Percentiles rank a stretch among this genome's conserved stretches.
phyloP scores from a whole-genome alignment of 768 basidiomycete genomes.

The Termitomyces sp. region DNA sequence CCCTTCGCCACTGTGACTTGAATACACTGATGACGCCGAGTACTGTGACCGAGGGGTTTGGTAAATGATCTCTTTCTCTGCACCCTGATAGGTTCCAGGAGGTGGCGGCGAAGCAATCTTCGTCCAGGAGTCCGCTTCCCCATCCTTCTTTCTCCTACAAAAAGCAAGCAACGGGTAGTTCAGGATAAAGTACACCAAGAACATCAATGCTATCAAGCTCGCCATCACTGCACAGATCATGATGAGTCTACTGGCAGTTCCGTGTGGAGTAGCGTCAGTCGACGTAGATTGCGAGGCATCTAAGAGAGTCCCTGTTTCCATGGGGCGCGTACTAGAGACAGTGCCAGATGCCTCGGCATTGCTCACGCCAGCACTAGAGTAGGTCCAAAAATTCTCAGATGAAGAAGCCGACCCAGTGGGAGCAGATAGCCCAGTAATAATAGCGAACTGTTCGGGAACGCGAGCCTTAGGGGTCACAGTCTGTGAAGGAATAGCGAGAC shows the following conservation, averaged over 20 bases:
- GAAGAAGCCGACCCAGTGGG: neutral
- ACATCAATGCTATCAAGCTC: constrained; percentile 12
- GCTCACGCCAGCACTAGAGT: neutral
- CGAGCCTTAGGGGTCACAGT: neutral
- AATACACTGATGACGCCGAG: constrained; percentile 8
- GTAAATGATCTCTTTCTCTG: constrained; percentile 9
- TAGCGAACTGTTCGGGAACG: neutral
- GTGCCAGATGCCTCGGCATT: neutral
- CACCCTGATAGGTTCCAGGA: constrained; percentile 1
- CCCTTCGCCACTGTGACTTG: neutral
- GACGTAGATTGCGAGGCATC: neutral
- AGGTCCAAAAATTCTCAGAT: neutral
- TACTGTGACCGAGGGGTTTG: neutral
- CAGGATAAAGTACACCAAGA: constrained; percentile 11
- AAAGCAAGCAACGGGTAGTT: constrained; percentile 4
- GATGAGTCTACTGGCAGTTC: constrained; percentile 11
- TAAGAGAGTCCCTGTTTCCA: neutral
- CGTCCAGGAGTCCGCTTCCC: constrained; percentile 1
- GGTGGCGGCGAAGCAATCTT: constrained; percentile 12
- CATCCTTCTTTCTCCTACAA: constrained; percentile 7
- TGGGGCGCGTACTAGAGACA: neutral
- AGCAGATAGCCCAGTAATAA: neutral
- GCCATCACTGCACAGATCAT: constrained; percentile 14
- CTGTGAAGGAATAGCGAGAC: neutral
- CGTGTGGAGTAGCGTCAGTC: neutral